These are phyloP conservation scores for Rhizopus delemar DNA, from an alignment of 371 early-diverging fungal genomes.

Conservation along the genomic window DNA sequence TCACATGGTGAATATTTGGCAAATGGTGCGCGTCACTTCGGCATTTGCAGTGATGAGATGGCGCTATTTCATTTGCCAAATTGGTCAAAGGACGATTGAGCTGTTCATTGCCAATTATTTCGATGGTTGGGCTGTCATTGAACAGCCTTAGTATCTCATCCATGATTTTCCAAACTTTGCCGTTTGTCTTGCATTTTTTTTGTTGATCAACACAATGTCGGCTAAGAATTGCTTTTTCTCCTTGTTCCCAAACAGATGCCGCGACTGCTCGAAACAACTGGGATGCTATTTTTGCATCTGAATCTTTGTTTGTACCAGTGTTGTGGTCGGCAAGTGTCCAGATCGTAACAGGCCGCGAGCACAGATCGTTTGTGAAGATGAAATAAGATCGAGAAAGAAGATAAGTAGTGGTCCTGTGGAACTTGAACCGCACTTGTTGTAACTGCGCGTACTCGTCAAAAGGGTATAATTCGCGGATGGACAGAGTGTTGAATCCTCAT, in stretches of 20 bases:
- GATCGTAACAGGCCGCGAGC: constrained; percentile 12
- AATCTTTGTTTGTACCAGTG: constrained; percentile 3
- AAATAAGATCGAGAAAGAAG: constrained; percentile 7
- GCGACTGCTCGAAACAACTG: constrained; percentile 6
- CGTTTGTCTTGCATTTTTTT: constrained; percentile 1
- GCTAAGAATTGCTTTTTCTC: not conserved
- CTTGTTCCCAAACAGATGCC: constrained; percentile 4
- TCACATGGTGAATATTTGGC: not conserved
- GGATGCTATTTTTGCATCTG: constrained; percentile 5
- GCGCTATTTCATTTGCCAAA: constrained; percentile 1
- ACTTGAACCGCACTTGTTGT: constrained; percentile 17
- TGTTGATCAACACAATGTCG: constrained; percentile 4
- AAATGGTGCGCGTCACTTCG: constrained; percentile 5
- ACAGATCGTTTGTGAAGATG: constrained; percentile 13
- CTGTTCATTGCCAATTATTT: not conserved
- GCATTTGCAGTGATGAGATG: constrained; percentile 3
- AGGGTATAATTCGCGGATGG: constrained; percentile 19
- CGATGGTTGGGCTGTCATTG: constrained; percentile 1
- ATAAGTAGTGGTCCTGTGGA: constrained; percentile 13
- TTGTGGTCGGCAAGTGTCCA: constrained; percentile 11
- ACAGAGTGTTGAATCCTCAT: constrained; percentile 19
- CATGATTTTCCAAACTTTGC: constrained; percentile 2
- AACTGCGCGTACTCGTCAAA: constrained; percentile 20
- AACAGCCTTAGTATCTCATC: constrained; percentile 1
- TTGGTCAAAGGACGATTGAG: constrained; percentile 4